These are phyloP conservation scores for Rostrohypoxylon terebratum DNA, from an alignment of 495 filamentous ascomycete genomes.

Conservation along the genomic window DNA sequence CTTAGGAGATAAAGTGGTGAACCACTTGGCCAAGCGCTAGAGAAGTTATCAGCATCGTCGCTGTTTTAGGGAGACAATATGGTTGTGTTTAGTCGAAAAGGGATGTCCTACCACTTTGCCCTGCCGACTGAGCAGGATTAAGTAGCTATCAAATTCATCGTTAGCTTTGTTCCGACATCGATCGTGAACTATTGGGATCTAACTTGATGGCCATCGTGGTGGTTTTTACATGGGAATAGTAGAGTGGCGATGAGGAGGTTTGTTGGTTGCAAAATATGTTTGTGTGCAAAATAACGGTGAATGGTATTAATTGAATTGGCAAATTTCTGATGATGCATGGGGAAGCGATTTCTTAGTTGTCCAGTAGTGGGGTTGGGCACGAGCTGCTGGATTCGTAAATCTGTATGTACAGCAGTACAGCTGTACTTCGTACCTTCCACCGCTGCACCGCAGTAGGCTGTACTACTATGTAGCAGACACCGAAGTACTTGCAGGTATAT, in stretches of 20 bases:
- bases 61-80: neutral
- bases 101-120: conserved; percentile 91
- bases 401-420: too few relatives aligned
- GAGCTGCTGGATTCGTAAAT: conserved; percentile 34
- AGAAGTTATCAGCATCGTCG: conserved; percentile 50
- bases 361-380: conserved; percentile 49
- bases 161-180: conserved; percentile 51
- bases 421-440: neutral
- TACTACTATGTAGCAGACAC: conserved; percentile 2
- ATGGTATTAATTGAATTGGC: conserved; percentile 15
- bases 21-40: conserved; percentile 99
- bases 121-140: conserved; percentile 96
- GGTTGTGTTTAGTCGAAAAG: conserved; percentile 52
- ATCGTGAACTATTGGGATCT: conserved; percentile 13
- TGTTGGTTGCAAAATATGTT: conserved; percentile 25
- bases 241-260: conserved; percentile 25
- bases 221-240: conserved; percentile 50
- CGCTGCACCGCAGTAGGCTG: too few relatives aligned
- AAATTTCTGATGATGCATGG: conserved; percentile 7
- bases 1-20: conserved; percentile 96
- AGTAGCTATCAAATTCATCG: conserved; percentile 71
- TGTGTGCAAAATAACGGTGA: conserved; percentile 16
- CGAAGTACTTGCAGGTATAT: too few relatives aligned
- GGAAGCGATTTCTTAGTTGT: conserved; percentile 36
- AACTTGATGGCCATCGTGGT: conserved; percentile 63